These are phyloP conservation scores for Candida tammaniensis DNA, from an alignment of 805 yeast species.

Conservation along the genomic window DNA sequence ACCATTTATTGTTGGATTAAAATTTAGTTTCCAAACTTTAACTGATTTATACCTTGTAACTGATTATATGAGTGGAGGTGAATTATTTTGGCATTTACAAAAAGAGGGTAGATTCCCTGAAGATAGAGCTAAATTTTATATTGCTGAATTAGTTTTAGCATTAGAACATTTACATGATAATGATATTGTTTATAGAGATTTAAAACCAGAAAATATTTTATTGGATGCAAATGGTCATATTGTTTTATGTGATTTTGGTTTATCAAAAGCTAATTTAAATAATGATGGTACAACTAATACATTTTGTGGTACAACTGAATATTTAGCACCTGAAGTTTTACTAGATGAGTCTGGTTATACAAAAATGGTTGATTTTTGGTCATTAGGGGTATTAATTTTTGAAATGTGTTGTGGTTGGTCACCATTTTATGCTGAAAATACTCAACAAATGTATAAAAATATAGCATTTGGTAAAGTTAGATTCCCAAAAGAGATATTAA, in stretches of 20 bases:
- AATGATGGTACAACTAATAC: conserved; percentile 91
- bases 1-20: conserved; percentile 93
- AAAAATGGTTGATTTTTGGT: conserved; percentile 99
- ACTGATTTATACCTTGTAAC: conserved; percentile 89
- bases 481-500: conserved; percentile 92
- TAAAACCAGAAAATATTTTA: conserved; percentile 94
- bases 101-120: conserved; percentile 93
- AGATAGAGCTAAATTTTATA: conserved; percentile 93
- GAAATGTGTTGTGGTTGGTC: conserved; percentile 99
- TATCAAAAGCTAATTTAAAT: conserved; percentile 87
- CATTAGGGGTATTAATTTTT: conserved; percentile 91
- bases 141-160: conserved; percentile 92
- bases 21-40: conserved; percentile 95
- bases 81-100: conserved; percentile 93
- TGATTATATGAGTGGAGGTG: conserved; percentile 98
- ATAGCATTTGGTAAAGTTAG: conserved; percentile 98
- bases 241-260: conserved; percentile 95
- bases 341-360: conserved; percentile 96
- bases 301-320: conserved; percentile 98
- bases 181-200: conserved; percentile 93
- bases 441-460: conserved; percentile 98
- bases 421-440: conserved; percentile 96
- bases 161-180: conserved; percentile 93
- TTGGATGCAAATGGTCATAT: conserved; percentile 97
- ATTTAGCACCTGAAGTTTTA: conserved; percentile 94